Percentiles rank a stretch among this genome's conserved stretches.
These are phyloP conservation scores for Chaetomium sp. DNA, from an alignment of 2,329 filamentous ascomycete species.

Conservation along the genomic window DNA sequence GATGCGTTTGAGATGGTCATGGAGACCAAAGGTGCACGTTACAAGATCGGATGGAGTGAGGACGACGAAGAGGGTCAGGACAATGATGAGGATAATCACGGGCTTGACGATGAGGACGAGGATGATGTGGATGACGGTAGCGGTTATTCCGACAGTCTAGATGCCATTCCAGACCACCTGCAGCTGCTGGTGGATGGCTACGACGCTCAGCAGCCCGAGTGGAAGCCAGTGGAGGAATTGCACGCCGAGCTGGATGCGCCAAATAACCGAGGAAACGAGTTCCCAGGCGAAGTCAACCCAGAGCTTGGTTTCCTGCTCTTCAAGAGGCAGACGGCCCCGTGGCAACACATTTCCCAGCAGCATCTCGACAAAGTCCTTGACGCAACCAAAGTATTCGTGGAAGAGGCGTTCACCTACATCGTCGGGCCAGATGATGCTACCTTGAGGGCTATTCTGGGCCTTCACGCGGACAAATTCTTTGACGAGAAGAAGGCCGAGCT, in stretches of 20 bases:
- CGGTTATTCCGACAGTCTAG: no score
- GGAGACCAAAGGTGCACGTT: background rate
- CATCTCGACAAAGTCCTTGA: slow-evolving; percentile 31
- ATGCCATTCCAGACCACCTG: slow-evolving; percentile 26
- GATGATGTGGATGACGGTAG: background rate
- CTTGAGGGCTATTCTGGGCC: slow-evolving; percentile 20
- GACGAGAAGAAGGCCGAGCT: slow-evolving; percentile 24
- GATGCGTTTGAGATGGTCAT: slow-evolving; percentile 1
- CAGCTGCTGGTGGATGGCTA: slow-evolving; percentile 28
- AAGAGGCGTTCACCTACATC: slow-evolving; percentile 31
- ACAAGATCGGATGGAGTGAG: slow-evolving; percentile 3
- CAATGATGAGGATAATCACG: no score
- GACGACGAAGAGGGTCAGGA: no score
- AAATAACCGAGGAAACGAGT: slow-evolving; percentile 36
- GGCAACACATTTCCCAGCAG: slow-evolving; percentile 32
- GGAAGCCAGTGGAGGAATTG: slow-evolving; percentile 18
- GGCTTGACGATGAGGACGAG: no score
- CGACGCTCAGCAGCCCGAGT: slow-evolving; percentile 25
- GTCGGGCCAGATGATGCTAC: slow-evolving; percentile 25
- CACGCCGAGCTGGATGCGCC: slow-evolving; percentile 26
- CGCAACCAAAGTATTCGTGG: slow-evolving; percentile 32
- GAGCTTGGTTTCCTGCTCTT: slow-evolving; percentile 36
- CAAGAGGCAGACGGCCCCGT: slow-evolving; percentile 32
- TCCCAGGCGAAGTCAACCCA: slow-evolving; percentile 34
- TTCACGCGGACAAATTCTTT: slow-evolving; percentile 20